Base-by-base conservation (phyloP, 176 grass and related monocot species). In the Stipa capillata region DNA sequence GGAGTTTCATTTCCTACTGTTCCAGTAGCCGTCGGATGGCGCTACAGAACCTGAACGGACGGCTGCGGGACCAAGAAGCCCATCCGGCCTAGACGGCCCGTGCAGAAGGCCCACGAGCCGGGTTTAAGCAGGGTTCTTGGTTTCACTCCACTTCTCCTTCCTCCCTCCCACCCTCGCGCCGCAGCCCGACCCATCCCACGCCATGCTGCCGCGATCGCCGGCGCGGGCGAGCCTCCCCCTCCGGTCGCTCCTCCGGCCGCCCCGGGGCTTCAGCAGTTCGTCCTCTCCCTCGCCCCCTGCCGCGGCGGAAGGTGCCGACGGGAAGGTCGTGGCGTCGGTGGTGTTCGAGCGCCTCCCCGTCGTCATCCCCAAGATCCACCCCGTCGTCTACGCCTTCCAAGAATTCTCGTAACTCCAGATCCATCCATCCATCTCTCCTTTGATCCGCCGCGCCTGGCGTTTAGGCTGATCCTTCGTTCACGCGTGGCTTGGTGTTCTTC, bases 261-360 rank as follows among this genome's bases (percentile, higher is more conserved):
- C 93, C 32, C 62, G 65, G 29, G 33, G 74, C 52, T 89, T 93
- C 65, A 88, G 86, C 60, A 82, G 86, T 23, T 84, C 69, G 14
- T 8, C 56, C 8, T 5, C 25, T 2, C 5, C 56, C 18, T 33
- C 35, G 42, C 16, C 32, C 25, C 9, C 21, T 4, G 39, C 67
- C n/a, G 51, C 76, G 25, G 79, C 31, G 75, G 62, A 73, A 36
- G 88, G 50, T 48, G 74, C 15, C 6, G 80, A 73, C 24, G 74
- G 89, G 69, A 93, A 90, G 87, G 89, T 98, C 51, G 85, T 98
- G 75, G 90, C 90, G 35, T 65, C 92, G 9, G 95, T 98, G 29
- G 87, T 94, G 36, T 94, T 98, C 85, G 96, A 98, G 85, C 90
- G 96, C 24, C 92, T 98, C 29, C 95, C 96, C 9, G 84, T 98